Evolutionary conservation across 768 basidiomycete species (phyloP).

Genomic region (Leccinum rimulosum): DNA sequence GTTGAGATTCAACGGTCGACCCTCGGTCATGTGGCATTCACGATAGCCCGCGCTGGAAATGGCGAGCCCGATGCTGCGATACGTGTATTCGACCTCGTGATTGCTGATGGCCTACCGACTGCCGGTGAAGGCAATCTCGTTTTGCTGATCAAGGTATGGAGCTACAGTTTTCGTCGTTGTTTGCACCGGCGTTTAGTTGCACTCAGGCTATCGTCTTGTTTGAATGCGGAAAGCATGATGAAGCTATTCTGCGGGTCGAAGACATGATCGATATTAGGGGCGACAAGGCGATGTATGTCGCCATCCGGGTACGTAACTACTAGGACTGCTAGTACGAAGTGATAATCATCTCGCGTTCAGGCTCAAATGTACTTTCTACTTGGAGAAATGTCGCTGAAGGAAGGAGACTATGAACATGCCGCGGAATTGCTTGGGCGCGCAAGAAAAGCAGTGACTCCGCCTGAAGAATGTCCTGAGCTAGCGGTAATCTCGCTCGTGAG

Average conservation of each 20-base stretch:
- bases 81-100: constrained; percentile 10
- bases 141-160: constrained; percentile 10
- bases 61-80: constrained; percentile 5
- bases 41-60: not conserved
- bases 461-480: not conserved
- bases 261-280: not conserved
- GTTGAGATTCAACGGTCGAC: constrained; percentile 5
- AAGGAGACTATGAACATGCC: not conserved
- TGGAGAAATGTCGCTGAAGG: not conserved
- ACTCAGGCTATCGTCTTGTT: constrained; percentile 7
- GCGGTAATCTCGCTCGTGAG: constrained; percentile 10
- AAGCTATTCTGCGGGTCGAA: constrained; percentile 7
- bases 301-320: constrained; percentile 2
- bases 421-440: not conserved
- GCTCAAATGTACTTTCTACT: constrained; percentile 6
- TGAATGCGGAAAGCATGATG: constrained; percentile 4
- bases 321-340: rapidly evolving
- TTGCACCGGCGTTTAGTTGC: not conserved
- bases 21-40: constrained; percentile 10
- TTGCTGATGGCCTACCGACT: not conserved
- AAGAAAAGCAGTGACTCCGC: not conserved
- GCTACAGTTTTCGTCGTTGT: rapidly evolving
- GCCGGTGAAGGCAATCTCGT: constrained; percentile 8
- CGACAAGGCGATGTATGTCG: not conserved
- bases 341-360: not conserved